phyloP scores from a whole-genome alignment of 805 yeast genomes.

The Candida maris region DNA sequence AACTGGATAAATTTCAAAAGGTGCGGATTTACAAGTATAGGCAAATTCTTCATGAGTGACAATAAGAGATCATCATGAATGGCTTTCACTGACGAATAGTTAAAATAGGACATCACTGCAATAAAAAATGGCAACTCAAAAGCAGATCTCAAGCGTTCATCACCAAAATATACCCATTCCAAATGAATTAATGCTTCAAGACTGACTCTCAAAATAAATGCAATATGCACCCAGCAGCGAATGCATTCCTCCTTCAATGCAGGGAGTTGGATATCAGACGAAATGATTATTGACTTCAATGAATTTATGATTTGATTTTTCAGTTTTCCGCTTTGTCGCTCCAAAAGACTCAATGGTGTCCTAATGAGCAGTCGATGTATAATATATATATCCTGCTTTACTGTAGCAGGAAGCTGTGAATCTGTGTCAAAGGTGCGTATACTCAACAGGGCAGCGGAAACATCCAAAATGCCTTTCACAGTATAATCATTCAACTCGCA shows the following conservation, averaged over 20 bases:
- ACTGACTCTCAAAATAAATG: slow-evolving; percentile 10
- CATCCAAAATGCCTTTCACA: slow-evolving; percentile 10
- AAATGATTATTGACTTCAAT: slow-evolving; percentile 17
- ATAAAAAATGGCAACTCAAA: slow-evolving; percentile 25
- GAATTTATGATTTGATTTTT: slow-evolving; percentile 15
- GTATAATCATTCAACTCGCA: slow-evolving; percentile 8
- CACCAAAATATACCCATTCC: slow-evolving; percentile 31
- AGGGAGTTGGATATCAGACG: slow-evolving; percentile 9
- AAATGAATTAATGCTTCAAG: slow-evolving; percentile 23
- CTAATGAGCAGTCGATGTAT: slow-evolving; percentile 4
- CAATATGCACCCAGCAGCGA: slow-evolving; percentile 20
- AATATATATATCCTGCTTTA: slow-evolving; percentile 6
- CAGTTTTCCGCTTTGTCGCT: slow-evolving; percentile 4
- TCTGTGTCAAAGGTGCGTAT: slow-evolving; percentile 11
- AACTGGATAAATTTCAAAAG: slow-evolving; percentile 16
- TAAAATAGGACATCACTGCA: slow-evolving; percentile 17
- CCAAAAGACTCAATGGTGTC: not conserved
- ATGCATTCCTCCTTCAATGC: slow-evolving; percentile 15
- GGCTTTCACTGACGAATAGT: slow-evolving; percentile 3
- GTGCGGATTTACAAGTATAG: slow-evolving; percentile 9
- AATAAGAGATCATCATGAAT: slow-evolving; percentile 11
- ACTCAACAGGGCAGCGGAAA: slow-evolving; percentile 12
- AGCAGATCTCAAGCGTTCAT: slow-evolving; percentile 10
- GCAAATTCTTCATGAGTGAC: slow-evolving; percentile 17
- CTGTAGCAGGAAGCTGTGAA: slow-evolving; percentile 5